phyloP scores from a whole-genome alignment of 208 protist genomes.

The Giardia muris region DNA sequence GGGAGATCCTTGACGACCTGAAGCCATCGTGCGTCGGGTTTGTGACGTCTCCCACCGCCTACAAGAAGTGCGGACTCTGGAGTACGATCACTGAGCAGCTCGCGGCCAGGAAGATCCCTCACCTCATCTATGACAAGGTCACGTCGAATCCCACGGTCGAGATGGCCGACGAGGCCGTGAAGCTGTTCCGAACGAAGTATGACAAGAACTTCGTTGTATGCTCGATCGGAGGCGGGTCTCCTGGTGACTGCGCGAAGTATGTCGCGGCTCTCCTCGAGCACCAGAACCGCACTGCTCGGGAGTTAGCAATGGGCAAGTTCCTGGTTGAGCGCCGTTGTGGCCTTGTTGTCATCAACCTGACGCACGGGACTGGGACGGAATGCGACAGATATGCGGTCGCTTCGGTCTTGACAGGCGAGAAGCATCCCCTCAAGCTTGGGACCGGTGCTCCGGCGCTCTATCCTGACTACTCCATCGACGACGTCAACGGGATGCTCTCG shows the following conservation, averaged over 20 bases:
- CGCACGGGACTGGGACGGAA: slow-evolving; percentile 39
- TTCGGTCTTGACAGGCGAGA: slow-evolving; percentile 9
- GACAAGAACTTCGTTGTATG: slow-evolving; percentile 18
- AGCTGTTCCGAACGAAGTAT: slow-evolving; percentile 9
- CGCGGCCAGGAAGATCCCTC: neutral
- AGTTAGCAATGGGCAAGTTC: slow-evolving; percentile 32
- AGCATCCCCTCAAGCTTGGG: slow-evolving; percentile 29
- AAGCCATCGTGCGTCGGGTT: slow-evolving; percentile 29
- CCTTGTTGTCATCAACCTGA: slow-evolving; percentile 37
- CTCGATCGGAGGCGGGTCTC: slow-evolving; percentile 33
- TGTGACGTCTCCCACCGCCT: slow-evolving; percentile 21
- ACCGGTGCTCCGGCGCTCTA: slow-evolving; percentile 12
- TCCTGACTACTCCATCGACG: slow-evolving; percentile 39
- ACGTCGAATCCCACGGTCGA: slow-evolving; percentile 31
- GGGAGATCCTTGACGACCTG: slow-evolving; percentile 29
- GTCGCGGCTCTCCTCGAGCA: slow-evolving; percentile 28
- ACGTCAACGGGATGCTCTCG: neutral
- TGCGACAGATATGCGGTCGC: slow-evolving; percentile 37
- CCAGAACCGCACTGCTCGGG: neutral
- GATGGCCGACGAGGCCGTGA: slow-evolving; percentile 27
- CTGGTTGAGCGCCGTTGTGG: neutral
- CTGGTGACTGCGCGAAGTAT: slow-evolving; percentile 33
- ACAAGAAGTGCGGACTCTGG: slow-evolving; percentile 32
- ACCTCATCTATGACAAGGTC: slow-evolving; percentile 29
- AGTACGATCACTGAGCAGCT: neutral